Base-by-base conservation (phyloP, 2,329 filamentous ascomycete species). In the Aspergillus neotritici region DNA sequence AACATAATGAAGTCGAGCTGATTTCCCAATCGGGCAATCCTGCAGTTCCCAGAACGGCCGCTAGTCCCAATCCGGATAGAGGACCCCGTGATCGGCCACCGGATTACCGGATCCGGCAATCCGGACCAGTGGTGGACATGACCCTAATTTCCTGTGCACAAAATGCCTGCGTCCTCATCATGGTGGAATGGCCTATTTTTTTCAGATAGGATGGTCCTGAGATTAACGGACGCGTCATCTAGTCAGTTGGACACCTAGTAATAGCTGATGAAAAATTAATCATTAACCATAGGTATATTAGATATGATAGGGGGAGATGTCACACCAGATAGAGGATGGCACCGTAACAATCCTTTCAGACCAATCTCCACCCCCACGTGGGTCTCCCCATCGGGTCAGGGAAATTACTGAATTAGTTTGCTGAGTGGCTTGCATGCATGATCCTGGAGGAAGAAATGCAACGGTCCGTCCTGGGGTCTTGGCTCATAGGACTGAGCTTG, bases 301-400 rank as follows among this genome's bases (percentile, higher is more conserved):
- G n/a, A n/a, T n/a, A 35, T 32, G 13, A 15, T 14, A 28, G 21
- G 29, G 13, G 13, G 29, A 11, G 14, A 4, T n/a, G 37, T 11
- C 14, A 25, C 13, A 17, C 11, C 15, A n/a, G 28, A n/a, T 16
- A 21, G 14, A 4, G 35, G 38, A 44, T 46, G 40, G 39, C 40
- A 41, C 42, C 34, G 41, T 44, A 41, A 44, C 44, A 40, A 39
- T 37, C 14, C 33, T 44, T 41, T 30, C 41, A 17, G 37, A 15
- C 46, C 50, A 49, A 49, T 50, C 50, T 44, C 48, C 48, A 49
- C 44, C 50, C 47, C 50, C 50, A 53, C 50, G 48, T 53, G 50
- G 46, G 48, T 46, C 48, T 15, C 31, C 29, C 25, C 17, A 39
- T 42, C 41, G 37, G 44, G 44, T n/a, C 46, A 46, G 42, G 47